Evolutionary conservation across 306 rosid species (phyloP).

Genomic region (Elaeagnus macrophylla): DNA sequence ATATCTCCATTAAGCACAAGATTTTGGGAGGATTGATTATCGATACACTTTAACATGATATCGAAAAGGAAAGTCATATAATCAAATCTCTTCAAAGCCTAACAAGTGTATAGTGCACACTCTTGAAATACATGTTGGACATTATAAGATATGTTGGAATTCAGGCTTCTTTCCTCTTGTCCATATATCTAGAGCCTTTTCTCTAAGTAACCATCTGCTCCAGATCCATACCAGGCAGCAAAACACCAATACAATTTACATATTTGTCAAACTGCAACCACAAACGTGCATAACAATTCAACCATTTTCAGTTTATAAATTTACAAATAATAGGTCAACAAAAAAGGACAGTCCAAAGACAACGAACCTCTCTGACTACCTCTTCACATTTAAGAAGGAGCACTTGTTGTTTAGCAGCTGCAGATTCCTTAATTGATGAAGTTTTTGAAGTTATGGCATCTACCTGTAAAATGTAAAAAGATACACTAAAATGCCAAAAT

Average conservation of each 20-base stretch:
- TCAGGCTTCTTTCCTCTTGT: too few relatives aligned
- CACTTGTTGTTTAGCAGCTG: conserved; percentile 34
- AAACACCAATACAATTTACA: conserved; percentile 9
- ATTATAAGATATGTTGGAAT: too few relatives aligned
- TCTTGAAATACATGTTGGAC: too few relatives aligned
- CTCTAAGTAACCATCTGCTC: not conserved
- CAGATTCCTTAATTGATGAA: conserved; percentile 37
- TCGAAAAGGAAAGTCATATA: too few relatives aligned
- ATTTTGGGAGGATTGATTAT: too few relatives aligned
- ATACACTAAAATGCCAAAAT: conserved; percentile 9
- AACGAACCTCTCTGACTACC: conserved; percentile 48
- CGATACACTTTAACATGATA: too few relatives aligned
- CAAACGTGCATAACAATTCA: not conserved
- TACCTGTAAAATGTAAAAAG: conserved; percentile 38
- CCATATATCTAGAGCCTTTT: too few relatives aligned
- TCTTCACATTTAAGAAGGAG: conserved; percentile 36
- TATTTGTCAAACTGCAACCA: conserved; percentile 32
- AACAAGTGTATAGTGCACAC: too few relatives aligned
- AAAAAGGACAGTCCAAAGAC: not conserved
- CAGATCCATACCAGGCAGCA: conserved; percentile 17
- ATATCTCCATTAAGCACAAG: too few relatives aligned
- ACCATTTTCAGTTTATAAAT: too few relatives aligned
- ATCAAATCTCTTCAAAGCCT: too few relatives aligned
- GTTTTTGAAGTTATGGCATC: conserved; percentile 37
- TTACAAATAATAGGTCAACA: not conserved